Base-by-base conservation (phyloP, 495 filamentous ascomycete genomes). In the Penicillium angulare region DNA sequence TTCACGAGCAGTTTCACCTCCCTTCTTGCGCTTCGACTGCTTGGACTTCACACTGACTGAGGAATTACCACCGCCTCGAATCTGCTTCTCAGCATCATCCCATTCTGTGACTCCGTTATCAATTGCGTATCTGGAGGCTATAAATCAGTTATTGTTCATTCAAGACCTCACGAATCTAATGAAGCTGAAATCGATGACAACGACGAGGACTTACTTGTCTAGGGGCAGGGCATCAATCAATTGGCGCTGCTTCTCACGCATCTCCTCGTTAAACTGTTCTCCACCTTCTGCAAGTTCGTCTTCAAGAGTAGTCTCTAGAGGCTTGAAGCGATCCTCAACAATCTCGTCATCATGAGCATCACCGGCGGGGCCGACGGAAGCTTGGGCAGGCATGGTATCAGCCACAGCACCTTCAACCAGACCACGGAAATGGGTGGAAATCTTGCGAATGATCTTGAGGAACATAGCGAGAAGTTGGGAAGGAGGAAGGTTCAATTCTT, bases 381-480 rank as follows among this genome's bases (percentile, higher is more conserved):
- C 69, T 16, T 79, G 56, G 0, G 61, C 52, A 7, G 91, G 90
- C 62, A 97, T 77, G 8, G 79, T 72, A 16, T 87, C 81, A 40
- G 78, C 85, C 22, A 91, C 83, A 0, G 86, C 88, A 29, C 80
- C 84, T 50, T 88, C 82, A 15, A 96, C 73, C n/a, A 97, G 56
- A 21, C 73, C 66, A 20, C 84, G 80, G 72, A 99, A 90, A 57
- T 87, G 79, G 12, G 79, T 77, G 0, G 87, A 85, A 26, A 96
- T 77, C 70, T 96, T 97, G 23, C 92, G 80, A 57, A 97, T 78
- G 56, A 93, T 86, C 75, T 97, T 97, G 60, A 97, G 87, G 73
- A 97, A 96, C 84, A 97, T 96, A 23, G 92, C 90, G 22, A 99
- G 75, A 3, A 96, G 76, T 69, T 97, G 93, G 18, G 85, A 87